Evolutionary conservation across 371 early-diverging fungal species (phyloP).

Genomic region (Dinochytrium kinnereticum): DNA sequence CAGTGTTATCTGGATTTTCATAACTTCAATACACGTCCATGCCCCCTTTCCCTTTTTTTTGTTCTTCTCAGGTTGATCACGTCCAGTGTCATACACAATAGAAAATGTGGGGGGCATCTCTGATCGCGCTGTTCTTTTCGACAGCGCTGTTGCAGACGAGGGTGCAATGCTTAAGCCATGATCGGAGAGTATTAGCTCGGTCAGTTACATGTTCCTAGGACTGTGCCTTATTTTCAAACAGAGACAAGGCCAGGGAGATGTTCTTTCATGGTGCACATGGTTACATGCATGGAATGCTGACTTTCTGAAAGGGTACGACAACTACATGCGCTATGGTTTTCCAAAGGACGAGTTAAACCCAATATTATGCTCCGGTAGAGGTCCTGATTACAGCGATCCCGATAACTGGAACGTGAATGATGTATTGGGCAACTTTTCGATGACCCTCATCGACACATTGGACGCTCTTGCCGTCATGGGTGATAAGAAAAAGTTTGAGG

Average conservation of each 20-base stretch:
- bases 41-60: too few species aligned
- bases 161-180: neutral
- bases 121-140: neutral
- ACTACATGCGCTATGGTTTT: slow-evolving; percentile 82
- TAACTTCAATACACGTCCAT: too few species aligned
- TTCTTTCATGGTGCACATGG: slow-evolving; percentile 73
- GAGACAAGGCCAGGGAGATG: slow-evolving; percentile 58
- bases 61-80: neutral
- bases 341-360: slow-evolving; percentile 95
- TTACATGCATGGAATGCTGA: neutral
- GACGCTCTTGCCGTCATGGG: slow-evolving; percentile 85
- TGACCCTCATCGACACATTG: slow-evolving; percentile 89
- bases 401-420: slow-evolving; percentile 79
- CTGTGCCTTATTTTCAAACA: too few species aligned
- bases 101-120: neutral
- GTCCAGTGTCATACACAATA: neutral
- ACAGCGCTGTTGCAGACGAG: neutral
- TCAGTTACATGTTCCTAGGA: too few species aligned
- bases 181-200: neutral
- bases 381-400: slow-evolving; percentile 72
- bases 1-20: too few species aligned
- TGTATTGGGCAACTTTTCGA: slow-evolving; percentile 87
- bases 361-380: slow-evolving; percentile 77
- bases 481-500: slow-evolving; percentile 70
- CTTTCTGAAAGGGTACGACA: slow-evolving; percentile 1